Evolutionary conservation across 345 rosid genomes (phyloP).

Genomic region (Salix udensis): DNA sequence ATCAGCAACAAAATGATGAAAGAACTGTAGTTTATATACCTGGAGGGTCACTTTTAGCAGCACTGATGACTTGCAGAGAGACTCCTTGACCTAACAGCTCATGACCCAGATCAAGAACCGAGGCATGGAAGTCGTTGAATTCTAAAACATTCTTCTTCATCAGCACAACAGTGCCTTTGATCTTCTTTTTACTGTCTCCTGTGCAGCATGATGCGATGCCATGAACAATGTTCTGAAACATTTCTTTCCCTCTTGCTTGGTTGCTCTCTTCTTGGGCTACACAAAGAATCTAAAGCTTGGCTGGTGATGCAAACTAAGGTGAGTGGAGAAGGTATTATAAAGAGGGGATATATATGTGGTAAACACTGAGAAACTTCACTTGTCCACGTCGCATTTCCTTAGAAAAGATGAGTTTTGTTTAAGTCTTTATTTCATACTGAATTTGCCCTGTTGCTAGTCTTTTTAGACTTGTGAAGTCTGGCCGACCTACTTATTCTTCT

Average conservation of each 20-base stretch:
- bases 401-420: neutral
- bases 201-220: neutral
- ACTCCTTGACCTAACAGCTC: slow-evolving; percentile 60
- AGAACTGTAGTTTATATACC: slow-evolving; percentile 13
- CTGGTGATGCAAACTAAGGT: neutral
- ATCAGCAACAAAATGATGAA: neutral
- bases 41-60: slow-evolving; percentile 45
- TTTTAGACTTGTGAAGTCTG: neutral
- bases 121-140: slow-evolving; percentile 69
- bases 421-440: neutral
- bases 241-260: neutral
- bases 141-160: slow-evolving; percentile 86
- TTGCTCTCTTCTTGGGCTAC: neutral
- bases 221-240: slow-evolving; percentile 4
- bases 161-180: slow-evolving; percentile 66
- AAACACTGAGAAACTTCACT: neutral
- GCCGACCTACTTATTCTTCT: neutral
- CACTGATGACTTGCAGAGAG: slow-evolving; percentile 69
- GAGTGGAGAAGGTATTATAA: neutral
- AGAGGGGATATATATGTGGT: neutral
- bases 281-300: neutral
- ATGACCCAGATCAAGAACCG: slow-evolving; percentile 50
- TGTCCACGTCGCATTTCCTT: neutral
- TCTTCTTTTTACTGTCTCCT: slow-evolving; percentile 26
- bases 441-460: neutral